Base-by-base conservation (phyloP, 257 asterid genomes). In the Capsicum pubescens region DNA sequence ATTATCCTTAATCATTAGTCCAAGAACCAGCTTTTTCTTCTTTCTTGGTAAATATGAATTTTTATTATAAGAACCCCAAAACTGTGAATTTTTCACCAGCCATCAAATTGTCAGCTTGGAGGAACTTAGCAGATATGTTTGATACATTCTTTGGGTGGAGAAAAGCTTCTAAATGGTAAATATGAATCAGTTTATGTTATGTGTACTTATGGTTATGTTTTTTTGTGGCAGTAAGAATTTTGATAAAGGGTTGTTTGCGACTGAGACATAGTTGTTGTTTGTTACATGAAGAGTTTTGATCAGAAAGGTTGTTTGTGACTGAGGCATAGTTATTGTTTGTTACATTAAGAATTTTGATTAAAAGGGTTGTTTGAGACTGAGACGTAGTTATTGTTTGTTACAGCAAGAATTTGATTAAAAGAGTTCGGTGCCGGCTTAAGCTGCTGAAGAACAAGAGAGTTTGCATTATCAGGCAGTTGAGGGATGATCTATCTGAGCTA, bases 131-230 rank as follows among this genome's bases (percentile, higher is more conserved):
- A 57, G 61, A 69, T 87, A 90, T 93, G 95, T 87, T 95, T 84
- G 92, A 87, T 72, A 16, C 90, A 83, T 84, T 95, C 4, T 92
- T 94, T 79, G 95, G 99, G 12, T 95, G 99, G 98, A 90, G 94
- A 90, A 94, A 93, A 88, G 98, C 97, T 83, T 90, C 97, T 6
- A 95, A 93, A 90, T 95, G 98, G 98, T 95, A 83, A 19, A 35
- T 66, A n/a, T 58, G 16, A 16, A 42, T 8, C 39, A 42, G 42
- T 6, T 61, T 81, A 6, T 81, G 42, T 61, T 81, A 10, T 81
- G 42, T 19, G n/a, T 61, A 4, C 44, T 67, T 48, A 14, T 17
- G 9, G 9, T 77, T 32, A 26, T 3, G 48, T 61, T 59, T 21
- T 44, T 15, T 5, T 56, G 39, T 66, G 42, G 9, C 36, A 60